Percentiles rank a stretch among this genome's conserved stretches.
phyloP scores from a whole-genome alignment of 495 filamentous ascomycete species.

The Chlorociboria aeruginascens region DNA sequence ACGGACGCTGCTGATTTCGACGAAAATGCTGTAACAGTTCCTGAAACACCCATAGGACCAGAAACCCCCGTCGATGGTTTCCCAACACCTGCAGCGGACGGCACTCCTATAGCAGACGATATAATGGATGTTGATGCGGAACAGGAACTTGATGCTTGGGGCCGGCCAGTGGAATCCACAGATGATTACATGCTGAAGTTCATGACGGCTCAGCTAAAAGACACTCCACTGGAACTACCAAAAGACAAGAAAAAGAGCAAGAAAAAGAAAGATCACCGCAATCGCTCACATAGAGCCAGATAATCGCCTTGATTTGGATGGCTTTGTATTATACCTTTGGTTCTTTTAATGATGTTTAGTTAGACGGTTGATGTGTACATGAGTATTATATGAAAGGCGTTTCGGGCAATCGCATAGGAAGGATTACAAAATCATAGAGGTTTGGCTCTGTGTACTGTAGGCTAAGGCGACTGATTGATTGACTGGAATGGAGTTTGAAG shows the following conservation, averaged over 20 bases:
- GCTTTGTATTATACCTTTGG: constrained; percentile 11
- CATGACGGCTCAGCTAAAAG: constrained; percentile 66
- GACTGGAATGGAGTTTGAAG: no score
- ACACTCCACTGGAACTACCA: constrained; percentile 67
- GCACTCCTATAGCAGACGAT: constrained; percentile 19
- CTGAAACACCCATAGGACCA: constrained; percentile 24
- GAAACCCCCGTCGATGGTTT: constrained; percentile 23
- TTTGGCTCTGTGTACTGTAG: no score
- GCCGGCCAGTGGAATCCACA: constrained; percentile 44
- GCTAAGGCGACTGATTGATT: no score
- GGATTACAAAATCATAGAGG: no score
- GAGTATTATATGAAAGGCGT: constrained; percentile 4
- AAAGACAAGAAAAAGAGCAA: constrained; percentile 68
- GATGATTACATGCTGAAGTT: constrained; percentile 79
- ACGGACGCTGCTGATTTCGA: constrained; percentile 86
- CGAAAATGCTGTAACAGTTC: constrained; percentile 48
- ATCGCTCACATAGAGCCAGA: constrained; percentile 15
- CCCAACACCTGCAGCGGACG: constrained; percentile 12
- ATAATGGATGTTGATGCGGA: constrained; percentile 27
- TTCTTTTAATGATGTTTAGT: neutral
- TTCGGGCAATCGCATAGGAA: neutral
- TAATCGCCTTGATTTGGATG: constrained; percentile 1
- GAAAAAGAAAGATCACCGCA: constrained; percentile 55
- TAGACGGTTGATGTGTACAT: neutral
- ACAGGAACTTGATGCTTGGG: constrained; percentile 41